These are phyloP conservation scores for Rhypophila decipiens DNA, from an alignment of 495 filamentous ascomycete species.

Conservation along the genomic window DNA sequence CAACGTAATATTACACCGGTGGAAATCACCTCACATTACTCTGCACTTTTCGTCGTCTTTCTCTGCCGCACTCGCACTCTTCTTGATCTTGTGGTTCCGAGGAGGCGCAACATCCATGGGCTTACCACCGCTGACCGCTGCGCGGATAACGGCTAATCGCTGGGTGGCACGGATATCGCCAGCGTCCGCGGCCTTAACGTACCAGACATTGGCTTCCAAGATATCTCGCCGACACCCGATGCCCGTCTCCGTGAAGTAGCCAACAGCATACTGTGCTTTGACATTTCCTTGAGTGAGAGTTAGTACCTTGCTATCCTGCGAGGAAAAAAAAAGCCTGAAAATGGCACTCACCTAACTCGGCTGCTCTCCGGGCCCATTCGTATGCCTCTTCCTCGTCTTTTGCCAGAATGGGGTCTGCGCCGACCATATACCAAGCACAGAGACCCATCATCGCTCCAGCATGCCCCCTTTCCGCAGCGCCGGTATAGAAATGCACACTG, in stretches of 20 bases:
- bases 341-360: constrained; percentile 64
- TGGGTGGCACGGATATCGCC: constrained; percentile 86
- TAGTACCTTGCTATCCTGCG: constrained; percentile 9
- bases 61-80: constrained; percentile 28
- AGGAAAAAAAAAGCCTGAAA: constrained; percentile 1
- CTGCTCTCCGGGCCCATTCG: constrained; percentile 87
- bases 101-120: constrained; percentile 46
- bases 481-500: constrained; percentile 96
- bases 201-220: constrained; percentile 96
- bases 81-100: constrained; percentile 45
- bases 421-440: constrained; percentile 97
- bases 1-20: no score
- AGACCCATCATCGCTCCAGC: constrained; percentile 96
- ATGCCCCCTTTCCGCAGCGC: constrained; percentile 77
- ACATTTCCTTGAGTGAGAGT: constrained; percentile 54
- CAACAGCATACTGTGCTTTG: constrained; percentile 92
- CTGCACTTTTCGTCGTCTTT: constrained; percentile 52
- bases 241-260: constrained; percentile 98
- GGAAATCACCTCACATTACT: constrained; percentile 59
- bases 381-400: constrained; percentile 96
- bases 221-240: constrained; percentile 91
- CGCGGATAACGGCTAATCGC: constrained; percentile 76
- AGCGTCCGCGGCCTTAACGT: constrained; percentile 89
- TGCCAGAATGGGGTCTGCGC: constrained; percentile 84
- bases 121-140: constrained; percentile 69